Evolutionary conservation across 148 eudicot species (phyloP), one percentile per base, ranked within the genome.

Genomic region (Cornus controversa): DNA sequence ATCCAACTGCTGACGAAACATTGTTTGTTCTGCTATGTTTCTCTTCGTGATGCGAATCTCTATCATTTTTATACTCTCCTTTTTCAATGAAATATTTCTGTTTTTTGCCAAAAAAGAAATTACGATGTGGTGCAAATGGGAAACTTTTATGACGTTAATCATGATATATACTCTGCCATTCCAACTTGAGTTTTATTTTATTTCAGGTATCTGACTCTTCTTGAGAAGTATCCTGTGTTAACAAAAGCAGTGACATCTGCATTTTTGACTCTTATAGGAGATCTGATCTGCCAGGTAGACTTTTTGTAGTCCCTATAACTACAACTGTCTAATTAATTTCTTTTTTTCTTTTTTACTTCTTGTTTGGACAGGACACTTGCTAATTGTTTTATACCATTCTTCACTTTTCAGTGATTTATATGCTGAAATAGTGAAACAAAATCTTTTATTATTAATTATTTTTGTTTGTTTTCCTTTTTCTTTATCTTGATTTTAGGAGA

Each of bases 211-310:
- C 68, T 91, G 82, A 80, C 82, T 85, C 96, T 93, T 79, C 92
- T 95, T 72, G 89, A 81, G 72, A 88, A 82, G 74, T 78, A 81
- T 82, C 97, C 97, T 8, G 97, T 93, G 77, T 72, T 83, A 84
- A 95, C 99, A 36, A 95, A 93, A 83, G 91, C 93, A 34, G 87
- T 91, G 60, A 95, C 99, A 50, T 84, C 96, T 70, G 99, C 96
- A 7, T 53, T 93, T 34, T 80, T 95, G 85, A 93, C 89, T 75
- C 78, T 89, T 64, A 54, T 91, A 73, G 99, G 99, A 73, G 99
- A 95, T 82, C 13, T 95, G 73, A 80, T 88, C 28, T 95, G 99
- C 75, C 97, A 93, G 96, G 97, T 93, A 87, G 36, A 45, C 63
- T 36, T 69, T 24, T 54, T 26, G 60, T 13, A 14, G 20, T 54